Percentiles rank a stretch among this genome's conserved stretches.
These are phyloP conservation scores for Trichosanthes cucumerina DNA, from an alignment of 306 rosid genomes.

Conservation along the genomic window DNA sequence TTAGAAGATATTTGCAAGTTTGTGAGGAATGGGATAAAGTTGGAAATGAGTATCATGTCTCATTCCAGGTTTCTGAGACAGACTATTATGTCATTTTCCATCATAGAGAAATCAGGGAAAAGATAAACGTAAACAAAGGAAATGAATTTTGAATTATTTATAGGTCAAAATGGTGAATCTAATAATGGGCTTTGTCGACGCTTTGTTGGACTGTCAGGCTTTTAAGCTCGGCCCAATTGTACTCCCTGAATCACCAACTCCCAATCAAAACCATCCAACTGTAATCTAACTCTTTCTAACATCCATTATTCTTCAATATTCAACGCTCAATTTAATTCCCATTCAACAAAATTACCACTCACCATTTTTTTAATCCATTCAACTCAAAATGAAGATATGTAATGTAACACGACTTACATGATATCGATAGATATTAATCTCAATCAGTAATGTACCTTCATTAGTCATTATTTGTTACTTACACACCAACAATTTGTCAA, in stretches of 20 bases:
- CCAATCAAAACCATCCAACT: neutral
- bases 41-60: neutral
- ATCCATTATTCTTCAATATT: neutral
- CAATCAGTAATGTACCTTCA: too few relatives aligned
- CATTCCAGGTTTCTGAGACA: neutral
- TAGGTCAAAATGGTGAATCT: neutral
- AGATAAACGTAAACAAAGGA: neutral
- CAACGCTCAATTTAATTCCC: neutral
- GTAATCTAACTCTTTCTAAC: neutral
- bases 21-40: neutral
- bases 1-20: too few relatives aligned
- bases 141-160: too few relatives aligned
- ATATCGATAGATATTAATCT: neutral
- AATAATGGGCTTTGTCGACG: conserved; percentile 5
- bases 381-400: neutral
- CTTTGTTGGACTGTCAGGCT: neutral
- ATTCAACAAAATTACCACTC: too few relatives aligned
- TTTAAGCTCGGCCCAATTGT: conserved; percentile 2
- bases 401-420: neutral
- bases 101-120: neutral
- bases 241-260: neutral
- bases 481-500: too few relatives aligned
- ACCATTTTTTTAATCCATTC: neutral
- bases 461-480: too few relatives aligned
- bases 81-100: neutral